phyloP scores from a whole-genome alignment of 176 grass and related monocot genomes.

The Otatea glauca region DNA sequence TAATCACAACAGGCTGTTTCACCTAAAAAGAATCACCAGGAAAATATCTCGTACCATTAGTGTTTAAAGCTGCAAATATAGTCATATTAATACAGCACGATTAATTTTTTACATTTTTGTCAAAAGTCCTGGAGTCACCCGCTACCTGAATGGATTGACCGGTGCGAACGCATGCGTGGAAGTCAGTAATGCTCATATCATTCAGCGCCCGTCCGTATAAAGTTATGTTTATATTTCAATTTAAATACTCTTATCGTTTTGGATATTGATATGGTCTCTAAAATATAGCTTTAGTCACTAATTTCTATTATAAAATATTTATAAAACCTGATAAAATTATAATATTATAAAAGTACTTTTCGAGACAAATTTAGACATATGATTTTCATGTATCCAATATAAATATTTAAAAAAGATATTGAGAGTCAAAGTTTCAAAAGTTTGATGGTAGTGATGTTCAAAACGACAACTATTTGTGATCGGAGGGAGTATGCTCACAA shows the following conservation, averaged over 20 bases:
- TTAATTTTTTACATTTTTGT: background rate
- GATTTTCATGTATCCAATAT: too few species aligned
- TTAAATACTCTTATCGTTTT: background rate
- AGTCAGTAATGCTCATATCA: conserved; percentile 24
- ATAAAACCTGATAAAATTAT: too few species aligned
- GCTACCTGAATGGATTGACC: background rate
- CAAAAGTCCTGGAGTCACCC: background rate
- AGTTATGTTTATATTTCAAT: background rate
- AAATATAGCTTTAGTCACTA: too few species aligned
- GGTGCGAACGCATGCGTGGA: background rate
- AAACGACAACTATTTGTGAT: too few species aligned
- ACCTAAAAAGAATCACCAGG: background rate
- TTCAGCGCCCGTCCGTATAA: background rate
- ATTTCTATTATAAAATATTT: too few species aligned
- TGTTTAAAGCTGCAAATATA: too few species aligned
- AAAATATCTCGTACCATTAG: background rate
- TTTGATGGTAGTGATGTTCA: too few species aligned
- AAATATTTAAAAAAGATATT: too few species aligned
- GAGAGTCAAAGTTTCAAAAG: too few species aligned
- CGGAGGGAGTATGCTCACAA: background rate
- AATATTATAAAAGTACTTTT: too few species aligned
- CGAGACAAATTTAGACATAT: too few species aligned
- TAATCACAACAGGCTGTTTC: background rate
- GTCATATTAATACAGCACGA: background rate
- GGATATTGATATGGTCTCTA: too few species aligned